Evolutionary conservation across 192 early-diverging fungal genomes (phyloP), one percentile per base, ranked within the genome.

Genomic region (Backusella australiensis): DNA sequence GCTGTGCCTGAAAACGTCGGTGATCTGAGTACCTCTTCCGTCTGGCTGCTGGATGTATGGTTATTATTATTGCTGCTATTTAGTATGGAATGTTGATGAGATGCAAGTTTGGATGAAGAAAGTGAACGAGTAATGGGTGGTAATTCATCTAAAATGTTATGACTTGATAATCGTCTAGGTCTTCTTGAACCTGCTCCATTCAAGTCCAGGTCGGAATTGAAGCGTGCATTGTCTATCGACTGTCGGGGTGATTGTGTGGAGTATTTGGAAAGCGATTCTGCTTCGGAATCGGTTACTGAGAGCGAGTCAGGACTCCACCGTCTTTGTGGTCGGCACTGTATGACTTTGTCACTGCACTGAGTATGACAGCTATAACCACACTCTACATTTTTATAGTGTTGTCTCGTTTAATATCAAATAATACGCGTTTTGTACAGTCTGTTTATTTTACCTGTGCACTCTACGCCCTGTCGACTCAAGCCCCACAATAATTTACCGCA

Each of bases 211-310:
- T 71, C 36, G 7, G 39, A 44, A 44, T 29, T 29, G 39, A 44
- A 36, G 6, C 66, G 75, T 42, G 59, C 32, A 34, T 34, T 52
- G 26, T 77, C 76, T 7, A 74, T 34, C 0, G 75, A 73, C 17
- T 59, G 44, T 12, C 76, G 66, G 1, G 71, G 75, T 36, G 79
- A 80, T 63, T 63, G 56, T 34, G 67, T 75, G 7, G 74, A 69
- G 38, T 77, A 66, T 36, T 77, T 73, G 1, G 70, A 67, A 53
- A 81, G 29, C 17, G 72, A 74, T 49, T 78, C 77, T 26, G 72
- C 72, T 38, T 81, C 80, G 34, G 80, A 81, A 44, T 81, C 80
- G 12, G 80, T 81, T 1, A 81, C 76, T 21, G 76, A 74, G 11
- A 77, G 46, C 2, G 65, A 73, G n/a, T 77, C 80, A 21, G 76